Base-by-base conservation (phyloP, 768 basidiomycete species). In the Albatrellus ellisii region DNA sequence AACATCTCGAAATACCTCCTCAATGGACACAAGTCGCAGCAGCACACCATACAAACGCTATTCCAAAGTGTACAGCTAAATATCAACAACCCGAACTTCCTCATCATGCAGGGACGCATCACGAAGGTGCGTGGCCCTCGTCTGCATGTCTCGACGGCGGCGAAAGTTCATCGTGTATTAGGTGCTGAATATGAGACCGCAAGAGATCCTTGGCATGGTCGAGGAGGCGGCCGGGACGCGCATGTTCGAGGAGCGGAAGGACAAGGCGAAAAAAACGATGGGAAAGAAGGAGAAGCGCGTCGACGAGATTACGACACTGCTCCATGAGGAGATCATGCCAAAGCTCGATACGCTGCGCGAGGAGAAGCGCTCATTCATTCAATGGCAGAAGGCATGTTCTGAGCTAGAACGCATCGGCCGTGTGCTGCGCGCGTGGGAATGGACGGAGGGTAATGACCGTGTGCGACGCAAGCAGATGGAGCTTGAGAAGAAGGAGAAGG, bases 81-180 rank as follows among this genome's bases (percentile, higher is more conserved):
- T 57, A 98, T 99, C 71, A 99, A 98, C 64, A 97, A 97, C 61
- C 95, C 95, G 33, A 98, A 98, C 59, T 98, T 98, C 65, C 72
- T 99, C 45, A 97, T 98, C 59, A 98, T 98, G 94, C 95, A 99
- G 62, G 94, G 95, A 22, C 87, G 92, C 38, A 99, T 99, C 57
- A 99, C 95, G 9, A 99, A 98, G 67, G 92, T 85, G 25, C 29
- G 61, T 31, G 51, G 8, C 7, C 14, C 20, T 26, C 27, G 6
- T 18, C 8, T 14, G 28, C 14, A 40, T 48, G 17, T 31, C 14
- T 21, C 49, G 12, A 36, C 34, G 27, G 22, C 15, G 28, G n/a
- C n/a, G 10, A 15, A 12, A n/a, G n/a, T n/a, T 42, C 26, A 24
- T 26, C 22, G 9, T 7, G 20, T 12, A 5, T 26, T 47, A 81